Conservation (phyloP, 768 basidiomycete species). For the Goffeauzyma gilvescens region DNA sequence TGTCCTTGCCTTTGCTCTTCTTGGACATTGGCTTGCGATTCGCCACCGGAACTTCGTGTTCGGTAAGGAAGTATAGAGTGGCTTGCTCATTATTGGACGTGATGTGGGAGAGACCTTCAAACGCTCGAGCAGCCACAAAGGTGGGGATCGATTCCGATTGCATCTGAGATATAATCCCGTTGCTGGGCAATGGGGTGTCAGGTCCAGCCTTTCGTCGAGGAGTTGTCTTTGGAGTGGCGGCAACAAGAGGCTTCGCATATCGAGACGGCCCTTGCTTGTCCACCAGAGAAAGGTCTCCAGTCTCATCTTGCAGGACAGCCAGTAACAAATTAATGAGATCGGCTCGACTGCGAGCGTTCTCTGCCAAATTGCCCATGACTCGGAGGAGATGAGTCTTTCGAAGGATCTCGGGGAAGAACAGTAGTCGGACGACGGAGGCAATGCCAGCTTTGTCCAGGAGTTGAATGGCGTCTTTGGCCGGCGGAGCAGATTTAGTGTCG, state of each 20-base stretch:
- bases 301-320: conserved; percentile 84
- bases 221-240: conserved; percentile 44
- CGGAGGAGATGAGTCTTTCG: conserved; percentile 69
- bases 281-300: conserved; percentile 73
- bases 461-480: conserved; percentile 79
- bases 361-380: conserved; percentile 83
- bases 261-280: conserved; percentile 35
- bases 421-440: conserved; percentile 67
- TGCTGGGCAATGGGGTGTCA: conserved; percentile 31
- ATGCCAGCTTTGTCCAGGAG: conserved; percentile 78
- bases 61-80: conserved; percentile 82
- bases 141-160: conserved; percentile 63
- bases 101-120: conserved; percentile 76
- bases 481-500: conserved; percentile 38
- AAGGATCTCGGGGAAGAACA: conserved; percentile 89
- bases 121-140: conserved; percentile 77
- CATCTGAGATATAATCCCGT: conserved; percentile 37
- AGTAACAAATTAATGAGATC: conserved; percentile 87
- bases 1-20: conserved; percentile 79
- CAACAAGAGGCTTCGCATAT: conserved; percentile 62
- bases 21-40: conserved; percentile 31
- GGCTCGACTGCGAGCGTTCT: conserved; percentile 73
- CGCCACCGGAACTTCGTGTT: conserved; percentile 74
- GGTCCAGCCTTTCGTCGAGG: conserved; percentile 38
- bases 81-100: conserved; percentile 67